Percentiles rank a stretch among this genome's conserved stretches.
Evolutionary conservation across 129 eudicot species (phyloP).

Genomic region (Sambucus nigra): DNA sequence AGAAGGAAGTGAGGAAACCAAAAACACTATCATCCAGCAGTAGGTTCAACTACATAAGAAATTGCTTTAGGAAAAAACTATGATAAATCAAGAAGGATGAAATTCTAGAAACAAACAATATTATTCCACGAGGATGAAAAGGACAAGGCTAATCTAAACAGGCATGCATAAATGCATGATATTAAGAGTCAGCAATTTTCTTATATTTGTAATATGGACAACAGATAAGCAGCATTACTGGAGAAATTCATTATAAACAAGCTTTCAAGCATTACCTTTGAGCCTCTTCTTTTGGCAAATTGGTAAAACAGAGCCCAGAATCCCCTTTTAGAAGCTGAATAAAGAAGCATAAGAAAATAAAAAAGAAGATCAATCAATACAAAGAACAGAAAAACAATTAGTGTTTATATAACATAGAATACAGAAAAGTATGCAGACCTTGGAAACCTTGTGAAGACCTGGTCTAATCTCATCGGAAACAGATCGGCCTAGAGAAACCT

Average conservation of each 20-base stretch:
- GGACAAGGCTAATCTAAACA: no score
- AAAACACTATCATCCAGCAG: not conserved
- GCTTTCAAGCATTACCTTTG: constrained; percentile 40
- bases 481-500: constrained; percentile 83
- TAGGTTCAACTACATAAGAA: not conserved
- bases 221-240: not conserved
- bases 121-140: no score
- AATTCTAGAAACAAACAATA: no score
- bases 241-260: not conserved
- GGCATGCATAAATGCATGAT: no score
- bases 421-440: constrained; percentile 27
- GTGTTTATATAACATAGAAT: no score
- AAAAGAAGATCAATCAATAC: not conserved
- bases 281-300: constrained; percentile 68
- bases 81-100: not conserved
- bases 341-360: not conserved
- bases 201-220: not conserved
- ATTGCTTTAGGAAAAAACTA: not conserved
- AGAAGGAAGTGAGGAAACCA: no score
- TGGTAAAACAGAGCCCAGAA: constrained; percentile 77
- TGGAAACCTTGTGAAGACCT: constrained; percentile 73
- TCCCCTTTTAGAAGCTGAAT: constrained; percentile 83
- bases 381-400: not conserved
- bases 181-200: no score
- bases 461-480: constrained; percentile 60